Percentiles rank a stretch among this genome's conserved stretches.
Conservation (phyloP, 441 rosid genomes). For the Adansonia gregorii region DNA sequence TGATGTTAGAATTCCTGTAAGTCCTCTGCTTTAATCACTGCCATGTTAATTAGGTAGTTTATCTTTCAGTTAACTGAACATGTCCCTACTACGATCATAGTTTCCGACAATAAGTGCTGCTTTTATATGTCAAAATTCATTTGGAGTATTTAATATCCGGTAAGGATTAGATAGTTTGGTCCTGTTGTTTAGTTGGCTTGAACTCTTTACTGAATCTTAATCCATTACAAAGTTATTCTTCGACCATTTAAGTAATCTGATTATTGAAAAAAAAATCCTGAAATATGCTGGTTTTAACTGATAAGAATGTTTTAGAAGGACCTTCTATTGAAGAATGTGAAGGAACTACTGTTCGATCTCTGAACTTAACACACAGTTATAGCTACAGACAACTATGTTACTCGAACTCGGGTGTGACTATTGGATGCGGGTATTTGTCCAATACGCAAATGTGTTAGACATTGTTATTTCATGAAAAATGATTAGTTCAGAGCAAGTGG, state of each 20-base stretch:
- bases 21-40: constrained; percentile 30
- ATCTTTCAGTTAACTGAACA: neutral
- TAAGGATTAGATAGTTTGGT: neutral
- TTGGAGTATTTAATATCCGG: neutral
- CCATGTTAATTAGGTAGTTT: neutral
- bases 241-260: neutral
- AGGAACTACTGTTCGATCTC: neutral
- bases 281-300: neutral
- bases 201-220: neutral
- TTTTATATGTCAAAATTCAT: neutral
- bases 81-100: no score
- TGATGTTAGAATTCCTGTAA: constrained; percentile 87
- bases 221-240: neutral
- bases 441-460: no score
- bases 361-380: neutral
- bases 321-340: neutral
- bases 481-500: neutral
- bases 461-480: no score
- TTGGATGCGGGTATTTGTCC: no score
- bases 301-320: neutral
- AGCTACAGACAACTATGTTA: neutral
- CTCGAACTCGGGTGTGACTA: neutral
- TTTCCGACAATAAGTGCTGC: no score
- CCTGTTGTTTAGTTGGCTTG: neutral
- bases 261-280: neutral